Evolutionary conservation across 1,139 yeast genomes (phyloP), one percentile per base, ranked within the genome.

Genomic region (Lipomyces yarrowii): DNA sequence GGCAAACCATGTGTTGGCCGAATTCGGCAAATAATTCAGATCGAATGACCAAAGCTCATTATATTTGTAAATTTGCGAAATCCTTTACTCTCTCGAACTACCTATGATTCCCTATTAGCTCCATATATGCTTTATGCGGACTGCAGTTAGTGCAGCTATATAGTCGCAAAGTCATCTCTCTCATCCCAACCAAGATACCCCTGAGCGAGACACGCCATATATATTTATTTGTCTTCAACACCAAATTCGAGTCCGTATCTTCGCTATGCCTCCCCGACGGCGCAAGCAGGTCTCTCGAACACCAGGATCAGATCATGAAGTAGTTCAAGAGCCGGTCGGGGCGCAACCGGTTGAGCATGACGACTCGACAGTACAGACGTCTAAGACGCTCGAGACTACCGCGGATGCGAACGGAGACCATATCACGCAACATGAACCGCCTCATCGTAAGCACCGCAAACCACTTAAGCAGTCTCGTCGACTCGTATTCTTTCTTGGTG

Each of bases 401-500:
- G 5, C 48, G 15, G 2, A 0, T 3, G 13, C n/a, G 26, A 26
- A 55, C 39, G 21, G 57, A 26, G 15, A 33, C 18, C 11, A 37
- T 8, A 21, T 18, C 18, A 42, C 21, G 21, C 48, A 42, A n/a
- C 48, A n/a, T 8, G 48, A 42, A 15, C 42, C 7, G 2, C 66
- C 10, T 15, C 30, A 52, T 21, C 55, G 55, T 15, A 61, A 57
- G 48, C n/a, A n/a, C 15, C 32, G 59, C 21, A 64, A 59, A 42
- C 52, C 59, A 15, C 54, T 60, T 11, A 32, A 58, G 26, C 65
- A 64, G 48, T 66, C 69, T n/a, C 60, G 65, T 15, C 70, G 78
- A 37, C 69, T 83, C 57, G 75, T 82, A 13, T 84, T 84, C 64
- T 55, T 83, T 0, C 70, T 84, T n/a, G 88, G 97, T 57, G 87